These are phyloP conservation scores for Didymella exigua DNA, from an alignment of 2,329 filamentous ascomycete genomes.

Conservation along the genomic window DNA sequence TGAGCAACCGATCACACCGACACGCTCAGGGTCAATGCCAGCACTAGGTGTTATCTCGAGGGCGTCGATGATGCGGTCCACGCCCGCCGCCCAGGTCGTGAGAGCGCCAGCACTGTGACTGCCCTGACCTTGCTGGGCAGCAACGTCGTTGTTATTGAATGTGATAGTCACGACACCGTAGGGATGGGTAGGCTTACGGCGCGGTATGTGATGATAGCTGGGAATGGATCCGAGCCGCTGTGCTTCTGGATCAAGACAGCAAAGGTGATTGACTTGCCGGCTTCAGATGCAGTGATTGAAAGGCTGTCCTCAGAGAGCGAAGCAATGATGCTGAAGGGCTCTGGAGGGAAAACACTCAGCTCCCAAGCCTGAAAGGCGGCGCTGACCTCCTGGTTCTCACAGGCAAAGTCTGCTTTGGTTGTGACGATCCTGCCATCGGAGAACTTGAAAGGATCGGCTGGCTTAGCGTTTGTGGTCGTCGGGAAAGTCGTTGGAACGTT, in stretches of 20 bases:
- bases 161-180: slow-evolving; percentile 61
- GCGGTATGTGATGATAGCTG: slow-evolving; percentile 64
- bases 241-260: slow-evolving; percentile 46
- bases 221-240: slow-evolving; percentile 57
- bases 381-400: slow-evolving; percentile 47
- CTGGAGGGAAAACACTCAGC: slow-evolving; percentile 47
- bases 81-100: slow-evolving; percentile 69
- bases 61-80: slow-evolving; percentile 65
- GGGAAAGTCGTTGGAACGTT: slow-evolving; percentile 40
- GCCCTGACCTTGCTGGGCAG: slow-evolving; percentile 51
- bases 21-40: slow-evolving; percentile 51
- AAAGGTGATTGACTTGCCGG: slow-evolving; percentile 46
- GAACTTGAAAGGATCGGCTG: slow-evolving; percentile 49
- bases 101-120: slow-evolving; percentile 63
- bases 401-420: slow-evolving; percentile 44
- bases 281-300: slow-evolving; percentile 44
- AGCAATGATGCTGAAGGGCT: slow-evolving; percentile 41
- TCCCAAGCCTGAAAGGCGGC: slow-evolving; percentile 47
- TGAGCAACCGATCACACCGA: slow-evolving; percentile 67
- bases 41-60: slow-evolving; percentile 57
- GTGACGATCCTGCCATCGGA: slow-evolving; percentile 44
- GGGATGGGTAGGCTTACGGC: slow-evolving; percentile 61
- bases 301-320: slow-evolving; percentile 40
- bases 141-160: slow-evolving; percentile 65
- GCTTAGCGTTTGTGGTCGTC: slow-evolving; percentile 37